phyloP scores from a whole-genome alignment of 257 asterid species.

The Solanum lycopersicoides region DNA sequence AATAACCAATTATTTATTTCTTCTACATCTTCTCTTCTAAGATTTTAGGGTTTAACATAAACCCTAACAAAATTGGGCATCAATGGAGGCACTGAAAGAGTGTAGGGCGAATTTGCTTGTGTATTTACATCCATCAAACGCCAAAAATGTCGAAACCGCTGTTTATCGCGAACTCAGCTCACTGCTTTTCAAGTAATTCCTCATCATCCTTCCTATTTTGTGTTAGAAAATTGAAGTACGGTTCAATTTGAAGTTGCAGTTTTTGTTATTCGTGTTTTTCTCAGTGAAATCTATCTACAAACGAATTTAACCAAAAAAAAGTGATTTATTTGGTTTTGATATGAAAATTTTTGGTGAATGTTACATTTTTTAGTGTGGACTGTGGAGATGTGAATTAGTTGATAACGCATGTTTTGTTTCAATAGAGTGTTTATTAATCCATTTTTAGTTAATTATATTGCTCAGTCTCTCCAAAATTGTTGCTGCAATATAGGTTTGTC shows the following conservation, averaged over 20 bases:
- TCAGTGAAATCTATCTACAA: background rate
- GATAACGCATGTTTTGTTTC: background rate
- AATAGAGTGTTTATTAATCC: background rate
- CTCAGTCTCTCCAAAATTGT: background rate
- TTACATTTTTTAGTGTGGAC: background rate
- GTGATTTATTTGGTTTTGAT: background rate
- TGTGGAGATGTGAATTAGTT: background rate
- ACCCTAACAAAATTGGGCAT: background rate
- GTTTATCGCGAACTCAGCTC: slow-evolving; percentile 57
- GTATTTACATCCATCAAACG: slow-evolving; percentile 57
- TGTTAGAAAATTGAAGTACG: background rate
- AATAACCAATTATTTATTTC: background rate
- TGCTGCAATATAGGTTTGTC: background rate
- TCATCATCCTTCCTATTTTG: background rate
- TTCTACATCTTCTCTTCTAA: background rate
- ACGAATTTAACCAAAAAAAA: background rate
- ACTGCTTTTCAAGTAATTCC: slow-evolving; percentile 55
- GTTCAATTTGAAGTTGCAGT: background rate
- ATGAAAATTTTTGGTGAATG: background rate
- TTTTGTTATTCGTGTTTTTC: background rate
- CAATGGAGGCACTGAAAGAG: slow-evolving; percentile 62
- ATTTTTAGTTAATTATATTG: background rate
- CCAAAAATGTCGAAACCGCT: slow-evolving; percentile 33
- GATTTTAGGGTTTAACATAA: background rate
- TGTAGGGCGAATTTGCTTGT: slow-evolving; percentile 43